These are phyloP conservation scores for Alternaria tenuissima DNA, from an alignment of 2,329 filamentous ascomycete species.

Conservation along the genomic window DNA sequence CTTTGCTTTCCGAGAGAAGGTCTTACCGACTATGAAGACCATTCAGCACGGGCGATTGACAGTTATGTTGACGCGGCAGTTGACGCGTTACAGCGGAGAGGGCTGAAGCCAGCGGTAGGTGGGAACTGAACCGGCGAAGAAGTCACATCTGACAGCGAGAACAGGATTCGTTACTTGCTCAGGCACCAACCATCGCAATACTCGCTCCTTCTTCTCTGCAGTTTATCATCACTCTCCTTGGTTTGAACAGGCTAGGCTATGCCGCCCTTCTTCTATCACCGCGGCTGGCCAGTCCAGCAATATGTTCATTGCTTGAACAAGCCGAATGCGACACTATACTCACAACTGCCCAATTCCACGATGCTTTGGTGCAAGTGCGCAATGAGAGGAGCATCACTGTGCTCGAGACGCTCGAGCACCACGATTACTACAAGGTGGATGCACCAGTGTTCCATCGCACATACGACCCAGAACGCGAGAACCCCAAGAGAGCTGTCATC, in stretches of 20 bases:
- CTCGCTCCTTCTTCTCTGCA: conserved; percentile 64
- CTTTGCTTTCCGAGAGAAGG: conserved; percentile 35
- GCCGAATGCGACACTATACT: conserved; percentile 34
- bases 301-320: conserved; percentile 53
- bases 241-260: conserved; percentile 64
- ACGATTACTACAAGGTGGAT: conserved; percentile 30
- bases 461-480: conserved; percentile 32
- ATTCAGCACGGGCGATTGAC: conserved; percentile 36
- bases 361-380: conserved; percentile 41
- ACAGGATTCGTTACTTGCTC: conserved; percentile 24
- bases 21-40: conserved; percentile 35
- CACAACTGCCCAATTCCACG: conserved; percentile 27
- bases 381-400: conserved; percentile 27
- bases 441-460: conserved; percentile 24
- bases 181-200: conserved; percentile 54
- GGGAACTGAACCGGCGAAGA: background rate
- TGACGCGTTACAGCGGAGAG: conserved; percentile 26
- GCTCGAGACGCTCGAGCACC: conserved; percentile 34
- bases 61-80: conserved; percentile 21
- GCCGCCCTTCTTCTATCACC: conserved; percentile 64
- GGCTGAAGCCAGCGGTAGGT: conserved; percentile 32
- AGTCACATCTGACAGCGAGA: background rate
- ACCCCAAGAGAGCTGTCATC: conserved; percentile 50
- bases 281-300: conserved; percentile 61
- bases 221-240: conserved; percentile 63